Base-by-base conservation (phyloP, 352 stramenopile species). In the Pythium phragmitis region DNA sequence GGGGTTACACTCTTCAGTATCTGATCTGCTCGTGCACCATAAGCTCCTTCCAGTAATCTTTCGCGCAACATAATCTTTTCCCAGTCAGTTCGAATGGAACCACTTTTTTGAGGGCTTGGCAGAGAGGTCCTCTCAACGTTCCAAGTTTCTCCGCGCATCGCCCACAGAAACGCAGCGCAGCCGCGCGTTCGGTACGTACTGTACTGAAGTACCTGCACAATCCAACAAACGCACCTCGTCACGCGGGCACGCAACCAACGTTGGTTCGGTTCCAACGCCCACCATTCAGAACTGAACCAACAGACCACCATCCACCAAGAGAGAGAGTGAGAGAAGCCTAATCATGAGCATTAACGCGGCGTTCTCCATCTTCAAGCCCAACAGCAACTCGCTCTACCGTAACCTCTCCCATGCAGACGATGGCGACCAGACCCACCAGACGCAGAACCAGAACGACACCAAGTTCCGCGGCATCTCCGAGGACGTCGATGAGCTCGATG, bases 301-400 rank as follows among this genome's bases (percentile, higher is more conserved):
- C 7, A 23, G 12, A 39, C n/a, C 23, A 37, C 11, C 12, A 23
- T 12, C 12, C 39, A 46, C 47, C 47, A 37, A 53, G 23, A 52
- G 13, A 7, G 13, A 7, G 8, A 8, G 37, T 11, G 14, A 17
- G 26, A 30, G 23, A 36, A 39, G n/a, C 51, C 21, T 21, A 21
- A 21, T 34, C 8, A 66, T 70, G 64, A 70, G 64, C 46, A 51
- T 70, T 21, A 70, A 70, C 55, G 63, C 63, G 63, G 57, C 64
- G 28, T 70, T 70, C 45, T 70, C 64, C 30, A 60, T 66, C 36
- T 70, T 70, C 53, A 65, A 66, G 33, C 64, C 64, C 34, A 70
- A 58, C 39, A 51, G 28, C 19, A 53, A 60, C 17, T 21, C 63
- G 41, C 57, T 70, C 50, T 70, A 58, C 39, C 64, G 64, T 0